Evolutionary conservation across 306 rosid genomes (phyloP), one percentile per base, ranked within the genome.

Genomic region (Cicer bijugum): DNA sequence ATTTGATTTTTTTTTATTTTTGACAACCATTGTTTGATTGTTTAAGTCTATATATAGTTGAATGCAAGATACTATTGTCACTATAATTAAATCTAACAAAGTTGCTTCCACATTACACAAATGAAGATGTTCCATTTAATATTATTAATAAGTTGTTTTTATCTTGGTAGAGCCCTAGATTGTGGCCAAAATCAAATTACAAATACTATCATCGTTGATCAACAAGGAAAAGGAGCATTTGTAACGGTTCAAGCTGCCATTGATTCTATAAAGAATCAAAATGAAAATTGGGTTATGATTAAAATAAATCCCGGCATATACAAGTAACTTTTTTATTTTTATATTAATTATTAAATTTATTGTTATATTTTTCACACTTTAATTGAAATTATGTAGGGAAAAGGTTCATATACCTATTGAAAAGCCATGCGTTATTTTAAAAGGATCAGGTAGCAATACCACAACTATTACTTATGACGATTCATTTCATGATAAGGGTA

Each of bases 221-320:
- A 57, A 23, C n/a, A n/a, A 4, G 67, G 33, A 20, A 72, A 23
- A 43, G 56, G 57, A 57, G 15, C 17, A 8, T 39, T 51, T 37
- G 37, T 0, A 40, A 51, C 47, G 0, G 17, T 63, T 48, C 63
- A 48, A 35, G 6, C 55, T 8, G 76, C 66, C 1, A 6, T 72
- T n/a, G 57, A 72, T 44, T 72, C 76, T 4, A n/a, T 72, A 23
- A n/a, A 42, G 57, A 7, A 4, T 0, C 4, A 43, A n/a, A 72
- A 72, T 9, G 5, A 44, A 14, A 42, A 3, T 9, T 72, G 76
- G 68, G 38, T 72, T 16, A 72, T 42, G 37, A 8, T 72, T 57
- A 67, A 23, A 9, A 44, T 72, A 42, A 57, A 42, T n/a, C 14
- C 67, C 2, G 76, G 68, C 7, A 28, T 2, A 1, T 72, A 72